phyloP scores from a whole-genome alignment of 805 yeast species.

The Metschnikowia santaceciliae region DNA sequence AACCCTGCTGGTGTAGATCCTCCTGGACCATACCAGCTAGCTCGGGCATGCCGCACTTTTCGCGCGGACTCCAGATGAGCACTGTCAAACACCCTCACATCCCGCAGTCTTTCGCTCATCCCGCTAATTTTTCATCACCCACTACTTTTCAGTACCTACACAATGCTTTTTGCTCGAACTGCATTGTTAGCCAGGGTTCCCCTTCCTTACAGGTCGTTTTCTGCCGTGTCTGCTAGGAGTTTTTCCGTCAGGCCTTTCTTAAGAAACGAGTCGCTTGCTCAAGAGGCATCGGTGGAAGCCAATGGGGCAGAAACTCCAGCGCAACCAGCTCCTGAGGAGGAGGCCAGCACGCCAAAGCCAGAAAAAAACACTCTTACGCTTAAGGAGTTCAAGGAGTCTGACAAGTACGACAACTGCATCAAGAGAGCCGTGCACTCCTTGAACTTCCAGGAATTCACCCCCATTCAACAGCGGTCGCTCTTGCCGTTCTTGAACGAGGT shows the following conservation, averaged over 20 bases:
- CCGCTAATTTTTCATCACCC: not conserved
- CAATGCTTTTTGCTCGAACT: not conserved
- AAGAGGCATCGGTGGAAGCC: not conserved
- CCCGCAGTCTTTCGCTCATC: not conserved
- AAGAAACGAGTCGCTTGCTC: not conserved
- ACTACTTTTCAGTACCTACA: no score
- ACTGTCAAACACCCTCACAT: not conserved
- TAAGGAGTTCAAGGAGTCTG: slow-evolving; percentile 11
- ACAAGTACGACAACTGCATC: slow-evolving; percentile 9
- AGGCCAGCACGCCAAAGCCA: not conserved
- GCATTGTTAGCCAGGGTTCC: not conserved
- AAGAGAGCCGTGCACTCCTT: slow-evolving; percentile 13
- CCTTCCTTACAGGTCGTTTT: not conserved
- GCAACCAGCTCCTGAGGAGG: not conserved
- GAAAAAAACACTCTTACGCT: slow-evolving; percentile 11
- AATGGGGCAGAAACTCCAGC: not conserved
- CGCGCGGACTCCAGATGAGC: not conserved
- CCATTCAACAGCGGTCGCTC: slow-evolving; percentile 64
- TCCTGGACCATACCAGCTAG: no score
- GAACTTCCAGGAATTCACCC: slow-evolving; percentile 54
- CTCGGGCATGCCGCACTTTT: not conserved
- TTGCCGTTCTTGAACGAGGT: slow-evolving; percentile 50
- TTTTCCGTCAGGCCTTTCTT: not conserved
- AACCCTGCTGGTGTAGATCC: no score
- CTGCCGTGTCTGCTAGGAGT: not conserved